Evolutionary conservation across 352 stramenopile genomes (phyloP).

Genomic region (Phytopythium oedochilum): DNA sequence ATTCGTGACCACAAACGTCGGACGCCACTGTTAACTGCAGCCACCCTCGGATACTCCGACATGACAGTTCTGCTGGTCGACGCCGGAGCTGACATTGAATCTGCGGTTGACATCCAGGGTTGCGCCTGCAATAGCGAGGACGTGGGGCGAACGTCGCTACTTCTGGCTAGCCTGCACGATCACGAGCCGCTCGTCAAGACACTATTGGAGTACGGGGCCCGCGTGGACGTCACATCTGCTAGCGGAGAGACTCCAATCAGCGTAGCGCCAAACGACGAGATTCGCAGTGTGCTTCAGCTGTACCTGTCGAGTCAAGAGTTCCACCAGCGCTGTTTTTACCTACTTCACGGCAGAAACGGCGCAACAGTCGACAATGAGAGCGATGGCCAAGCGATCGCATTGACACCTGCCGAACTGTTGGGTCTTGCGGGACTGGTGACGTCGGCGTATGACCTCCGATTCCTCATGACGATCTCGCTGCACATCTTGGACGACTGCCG

Average conservation of each 20-base stretch:
- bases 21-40: not conserved
- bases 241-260: not conserved
- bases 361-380: not conserved
- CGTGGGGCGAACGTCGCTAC: not conserved
- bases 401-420: constrained; percentile 5
- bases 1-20: not conserved
- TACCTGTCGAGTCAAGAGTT: constrained; percentile 4
- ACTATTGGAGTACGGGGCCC: constrained; percentile 2
- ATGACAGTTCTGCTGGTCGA: not conserved
- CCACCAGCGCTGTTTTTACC: not conserved
- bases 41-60: not conserved
- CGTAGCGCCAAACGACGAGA: not conserved
- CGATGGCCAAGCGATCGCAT: not conserved
- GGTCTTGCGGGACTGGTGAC: constrained; percentile 21
- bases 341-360: constrained; percentile 1
- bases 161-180: not conserved
- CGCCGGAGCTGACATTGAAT: not conserved
- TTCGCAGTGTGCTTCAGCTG: constrained; percentile 1
- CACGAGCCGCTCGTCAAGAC: constrained; percentile 1
- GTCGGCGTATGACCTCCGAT: constrained; percentile 24
- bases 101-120: not conserved
- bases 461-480: constrained; percentile 17
- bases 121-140: not conserved
- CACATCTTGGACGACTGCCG: not conserved
- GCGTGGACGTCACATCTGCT: not conserved